A percentile compares a stretch with the other conserved stretches of the same genome.
phyloP scores from a whole-genome alignment of 768 basidiomycete species.

The Auriscalpium microsporum region DNA sequence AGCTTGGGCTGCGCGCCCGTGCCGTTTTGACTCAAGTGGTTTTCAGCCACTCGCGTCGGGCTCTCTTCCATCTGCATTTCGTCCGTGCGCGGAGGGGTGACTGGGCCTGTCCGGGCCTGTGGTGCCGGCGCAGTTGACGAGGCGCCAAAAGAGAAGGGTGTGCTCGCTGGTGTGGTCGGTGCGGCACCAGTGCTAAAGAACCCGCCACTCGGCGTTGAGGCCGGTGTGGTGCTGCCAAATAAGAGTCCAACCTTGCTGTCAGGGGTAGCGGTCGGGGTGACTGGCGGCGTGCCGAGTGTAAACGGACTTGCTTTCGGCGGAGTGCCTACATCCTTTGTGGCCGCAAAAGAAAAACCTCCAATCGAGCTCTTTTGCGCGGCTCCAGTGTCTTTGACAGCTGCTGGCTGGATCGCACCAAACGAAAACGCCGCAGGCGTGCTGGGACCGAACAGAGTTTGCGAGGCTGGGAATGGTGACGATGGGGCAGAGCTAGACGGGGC shows the following conservation, averaged over 20 bases:
- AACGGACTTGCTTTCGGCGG: conserved; percentile 6
- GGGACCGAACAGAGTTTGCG: background rate
- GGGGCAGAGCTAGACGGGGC: background rate
- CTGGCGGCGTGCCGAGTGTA: conserved; percentile 14
- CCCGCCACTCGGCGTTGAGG: conserved; percentile 2
- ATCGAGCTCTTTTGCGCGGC: no score
- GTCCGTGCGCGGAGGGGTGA: conserved; percentile 58
- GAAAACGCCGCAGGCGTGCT: background rate
- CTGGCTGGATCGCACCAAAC: background rate
- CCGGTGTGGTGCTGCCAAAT: conserved; percentile 5
- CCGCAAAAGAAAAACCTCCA: background rate
- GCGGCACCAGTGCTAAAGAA: conserved; percentile 42
- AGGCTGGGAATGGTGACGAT: background rate
- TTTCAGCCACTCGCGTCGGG: conserved; percentile 44
- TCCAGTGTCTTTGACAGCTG: background rate
- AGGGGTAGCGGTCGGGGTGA: background rate
- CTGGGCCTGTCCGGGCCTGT: conserved; percentile 26
- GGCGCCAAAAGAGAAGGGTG: conserved; percentile 48
- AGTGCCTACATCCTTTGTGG: background rate
- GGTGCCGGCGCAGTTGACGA: conserved; percentile 27
- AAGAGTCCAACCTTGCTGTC: conserved; percentile 9
- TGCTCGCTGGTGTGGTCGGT: conserved; percentile 23
- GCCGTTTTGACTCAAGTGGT: conserved; percentile 22
- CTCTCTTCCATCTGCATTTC: conserved; percentile 81
- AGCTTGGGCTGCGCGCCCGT: conserved; percentile 18